These are phyloP conservation scores for Acanthamoeba culbertsoni DNA, from an alignment of 208 protist genomes.

Conservation along the genomic window DNA sequence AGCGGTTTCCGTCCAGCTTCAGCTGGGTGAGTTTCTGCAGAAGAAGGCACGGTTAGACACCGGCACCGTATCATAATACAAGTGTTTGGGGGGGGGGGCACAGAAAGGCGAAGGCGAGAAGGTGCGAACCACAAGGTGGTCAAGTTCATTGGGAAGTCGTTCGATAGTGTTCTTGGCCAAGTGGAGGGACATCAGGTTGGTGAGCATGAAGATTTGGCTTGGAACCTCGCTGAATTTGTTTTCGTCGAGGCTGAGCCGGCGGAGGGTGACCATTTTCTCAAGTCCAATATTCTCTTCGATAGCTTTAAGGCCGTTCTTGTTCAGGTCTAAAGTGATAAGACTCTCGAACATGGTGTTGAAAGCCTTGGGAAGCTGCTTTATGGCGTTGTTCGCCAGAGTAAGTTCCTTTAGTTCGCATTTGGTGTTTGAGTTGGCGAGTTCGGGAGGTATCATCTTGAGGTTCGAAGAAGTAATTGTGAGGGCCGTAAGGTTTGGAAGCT, in stretches of 20 bases:
- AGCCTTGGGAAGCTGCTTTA: conserved; percentile 48
- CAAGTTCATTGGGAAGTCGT: neutral
- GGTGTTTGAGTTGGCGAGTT: conserved; percentile 29
- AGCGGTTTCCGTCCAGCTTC: conserved; percentile 19
- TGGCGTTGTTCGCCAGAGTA: conserved; percentile 41
- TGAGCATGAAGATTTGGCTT: neutral
- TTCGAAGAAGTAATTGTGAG: conserved; percentile 3
- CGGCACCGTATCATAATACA: too few relatives aligned
- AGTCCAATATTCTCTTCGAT: neutral
- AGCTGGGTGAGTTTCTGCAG: conserved; percentile 41
- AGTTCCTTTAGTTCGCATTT: conserved; percentile 54
- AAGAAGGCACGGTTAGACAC: neutral
- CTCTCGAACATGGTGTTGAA: conserved; percentile 39
- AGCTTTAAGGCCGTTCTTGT: conserved; percentile 30
- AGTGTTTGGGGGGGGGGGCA: too few relatives aligned
- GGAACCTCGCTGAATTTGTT: conserved; percentile 47
- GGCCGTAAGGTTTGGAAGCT: conserved; percentile 32
- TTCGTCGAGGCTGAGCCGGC: conserved; percentile 28
- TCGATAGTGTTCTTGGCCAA: conserved; percentile 49
- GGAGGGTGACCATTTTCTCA: conserved; percentile 12
- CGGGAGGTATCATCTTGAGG: conserved; percentile 40
- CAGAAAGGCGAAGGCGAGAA: neutral
- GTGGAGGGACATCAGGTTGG: conserved; percentile 48
- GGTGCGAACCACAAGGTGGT: neutral
- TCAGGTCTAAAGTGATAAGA: neutral